Conservation (phyloP, 2,329 filamentous ascomycete genomes). For the Aspergillus vadensis region DNA sequence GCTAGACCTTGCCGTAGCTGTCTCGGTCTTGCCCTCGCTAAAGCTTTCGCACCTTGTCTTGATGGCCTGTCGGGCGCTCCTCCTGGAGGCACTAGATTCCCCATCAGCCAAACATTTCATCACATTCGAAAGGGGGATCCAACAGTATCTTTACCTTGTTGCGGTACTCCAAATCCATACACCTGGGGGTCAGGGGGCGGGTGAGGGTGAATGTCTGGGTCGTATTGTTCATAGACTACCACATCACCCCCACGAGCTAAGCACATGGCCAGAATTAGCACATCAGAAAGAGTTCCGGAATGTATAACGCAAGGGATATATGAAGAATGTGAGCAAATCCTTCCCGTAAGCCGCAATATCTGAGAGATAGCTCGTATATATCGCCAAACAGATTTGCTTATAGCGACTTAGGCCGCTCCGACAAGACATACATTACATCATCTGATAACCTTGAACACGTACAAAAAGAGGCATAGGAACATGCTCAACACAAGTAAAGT, state of each 20-base stretch:
- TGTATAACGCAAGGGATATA: conserved; percentile 18
- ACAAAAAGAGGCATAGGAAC: conserved; percentile 29
- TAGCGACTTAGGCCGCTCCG: neutral
- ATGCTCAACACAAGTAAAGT: conserved; percentile 24
- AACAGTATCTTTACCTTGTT: no score
- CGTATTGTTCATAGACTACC: no score
- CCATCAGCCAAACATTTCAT: no score
- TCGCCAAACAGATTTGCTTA: neutral
- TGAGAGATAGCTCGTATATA: neutral
- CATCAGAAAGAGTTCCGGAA: conserved; percentile 2
- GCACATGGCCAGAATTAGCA: conserved; percentile 12
- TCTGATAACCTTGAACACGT: conserved; percentile 24
- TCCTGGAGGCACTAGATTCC: no score
- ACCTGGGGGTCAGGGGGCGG: no score
- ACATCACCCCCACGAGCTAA: neutral
- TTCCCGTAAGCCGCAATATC: neutral
- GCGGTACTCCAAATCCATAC: no score
- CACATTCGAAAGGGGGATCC: no score
- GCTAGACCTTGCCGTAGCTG: no score
- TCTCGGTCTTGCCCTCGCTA: no score
- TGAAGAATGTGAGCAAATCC: conserved; percentile 16
- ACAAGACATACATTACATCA: conserved; percentile 13
- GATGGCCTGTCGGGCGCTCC: no score
- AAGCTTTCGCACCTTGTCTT: no score
- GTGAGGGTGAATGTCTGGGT: no score